Evolutionary conservation across 1,284 basidiomycete species (phyloP).

Genomic region (Fomitiporia mediterranea): DNA sequence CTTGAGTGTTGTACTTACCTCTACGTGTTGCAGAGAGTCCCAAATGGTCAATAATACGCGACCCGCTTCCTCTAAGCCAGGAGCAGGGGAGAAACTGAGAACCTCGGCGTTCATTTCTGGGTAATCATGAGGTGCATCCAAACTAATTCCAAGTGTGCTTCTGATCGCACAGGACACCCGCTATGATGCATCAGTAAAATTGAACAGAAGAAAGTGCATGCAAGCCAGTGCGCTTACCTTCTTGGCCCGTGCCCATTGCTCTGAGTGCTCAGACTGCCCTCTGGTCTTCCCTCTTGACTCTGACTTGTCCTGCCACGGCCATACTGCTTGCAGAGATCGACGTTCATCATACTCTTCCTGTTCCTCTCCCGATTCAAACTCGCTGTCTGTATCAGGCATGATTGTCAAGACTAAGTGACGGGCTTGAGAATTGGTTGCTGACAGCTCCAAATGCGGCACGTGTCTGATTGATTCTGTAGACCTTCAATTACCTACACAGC

Average conservation of each 20-base stretch:
- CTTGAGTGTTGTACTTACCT: conserved; percentile 42
- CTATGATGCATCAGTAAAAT: neutral
- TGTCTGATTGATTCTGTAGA: no score
- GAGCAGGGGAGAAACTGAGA: conserved; percentile 51
- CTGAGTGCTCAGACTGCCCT: conserved; percentile 46
- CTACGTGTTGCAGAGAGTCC: conserved; percentile 54
- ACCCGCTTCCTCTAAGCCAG: conserved; percentile 51
- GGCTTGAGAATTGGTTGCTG: no score
- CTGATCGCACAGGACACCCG: conserved; percentile 23
- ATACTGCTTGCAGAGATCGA: no score
- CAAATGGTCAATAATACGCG: conserved; percentile 53
- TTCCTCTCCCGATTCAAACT: no score
- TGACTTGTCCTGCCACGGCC: conserved; percentile 31
- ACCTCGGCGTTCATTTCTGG: conserved; percentile 43
- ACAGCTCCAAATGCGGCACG: no score
- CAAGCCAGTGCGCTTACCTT: no score
- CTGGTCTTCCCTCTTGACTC: conserved; percentile 28
- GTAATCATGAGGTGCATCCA: conserved; percentile 43
- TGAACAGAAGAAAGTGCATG: no score
- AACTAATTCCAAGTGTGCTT: conserved; percentile 42
- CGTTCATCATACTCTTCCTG: no score
- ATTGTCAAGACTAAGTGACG: no score
- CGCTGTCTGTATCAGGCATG: no score
- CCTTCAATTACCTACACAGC: no score
- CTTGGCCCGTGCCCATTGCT: conserved; percentile 44